These are phyloP conservation scores for Fomitopsis schrenkii DNA, from an alignment of 1,284 basidiomycete genomes.

Conservation along the genomic window DNA sequence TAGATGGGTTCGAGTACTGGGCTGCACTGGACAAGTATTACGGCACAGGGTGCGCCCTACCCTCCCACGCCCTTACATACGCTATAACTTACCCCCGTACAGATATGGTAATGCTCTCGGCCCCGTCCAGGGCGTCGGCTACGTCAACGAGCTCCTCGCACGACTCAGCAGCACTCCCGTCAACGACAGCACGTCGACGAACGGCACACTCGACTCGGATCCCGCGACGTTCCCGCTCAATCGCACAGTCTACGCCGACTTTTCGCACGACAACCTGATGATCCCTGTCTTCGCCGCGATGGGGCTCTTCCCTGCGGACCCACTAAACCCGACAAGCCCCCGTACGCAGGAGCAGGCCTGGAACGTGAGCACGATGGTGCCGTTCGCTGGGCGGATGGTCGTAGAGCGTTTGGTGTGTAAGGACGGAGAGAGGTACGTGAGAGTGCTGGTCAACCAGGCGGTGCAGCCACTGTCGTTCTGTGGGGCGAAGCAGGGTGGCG, in stretches of 20 bases:
- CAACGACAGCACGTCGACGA: slow-evolving; percentile 71
- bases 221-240: slow-evolving; percentile 72
- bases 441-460: slow-evolving; percentile 66
- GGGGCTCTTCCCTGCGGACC: slow-evolving; percentile 49
- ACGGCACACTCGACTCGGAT: slow-evolving; percentile 67
- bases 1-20: slow-evolving; percentile 62
- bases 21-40: slow-evolving; percentile 80
- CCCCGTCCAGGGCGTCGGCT: slow-evolving; percentile 76
- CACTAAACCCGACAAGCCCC: slow-evolving; percentile 38
- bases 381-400: slow-evolving; percentile 63
- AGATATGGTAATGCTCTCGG: slow-evolving; percentile 68
- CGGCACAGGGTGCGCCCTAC: slow-evolving; percentile 52
- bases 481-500: slow-evolving; percentile 41
- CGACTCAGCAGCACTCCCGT: slow-evolving; percentile 62
- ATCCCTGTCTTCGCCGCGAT: slow-evolving; percentile 70
- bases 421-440: slow-evolving; percentile 36
- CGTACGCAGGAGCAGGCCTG: slow-evolving; percentile 42
- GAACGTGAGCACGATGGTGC: slow-evolving; percentile 55
- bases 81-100: neutral
- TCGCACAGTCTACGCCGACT: slow-evolving; percentile 67
- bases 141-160: slow-evolving; percentile 80
- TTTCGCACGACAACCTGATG: slow-evolving; percentile 83
- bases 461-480: slow-evolving; percentile 64
- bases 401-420: slow-evolving; percentile 54
- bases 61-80: neutral